Base-by-base conservation (phyloP, 2,329 filamentous ascomycete genomes). In the Talaromyces sp. region DNA sequence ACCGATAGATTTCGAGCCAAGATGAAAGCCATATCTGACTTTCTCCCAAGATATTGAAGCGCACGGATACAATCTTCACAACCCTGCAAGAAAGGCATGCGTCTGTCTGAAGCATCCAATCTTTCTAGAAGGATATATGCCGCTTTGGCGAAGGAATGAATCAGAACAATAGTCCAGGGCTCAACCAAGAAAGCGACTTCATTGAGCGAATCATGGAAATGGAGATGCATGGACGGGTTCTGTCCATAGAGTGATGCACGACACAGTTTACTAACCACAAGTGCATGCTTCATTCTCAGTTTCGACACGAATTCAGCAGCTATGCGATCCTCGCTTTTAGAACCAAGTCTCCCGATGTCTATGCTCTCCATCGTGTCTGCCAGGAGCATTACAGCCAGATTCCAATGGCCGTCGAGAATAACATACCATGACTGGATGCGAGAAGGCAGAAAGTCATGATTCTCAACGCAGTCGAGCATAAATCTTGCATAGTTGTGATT, bases 381-480 rank as follows among this genome's bases (percentile, higher is more conserved):
- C 4, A 87, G 74, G 27, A 87, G 76, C 49, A 88, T 79, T 0
- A 81, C 79, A 2, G 81, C 86, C 3, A 87, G 80, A 67, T 87
- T 83, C 82, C 85, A 88, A 68, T 87, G 86, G 0, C 82, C 83
- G 0, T 81, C 77, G 27, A 88, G 79, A 61, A 85, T 83, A 14
- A 86, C 80, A 66, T 86, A 87, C 86, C 86, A 88, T 49, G 85
- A 85, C 69, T 86, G 85, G 4, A 87, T 80, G 14, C 83, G 83
- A 11, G 81, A 70, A 1, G 85, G 84, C 0, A 87, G 78, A 0
- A 73, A 69, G 37, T 83, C 77, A 66, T 86, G 85, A 66, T 84
- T 74, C 2, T 78, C 73, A 13, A 85, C 75, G 45, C 85, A 81
- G 65, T 86, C 83, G 16, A 77, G 72, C 69, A 86, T 84, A 68